phyloP scores from a whole-genome alignment of 495 filamentous ascomycete genomes.

The Trypethelium eluteriae region DNA sequence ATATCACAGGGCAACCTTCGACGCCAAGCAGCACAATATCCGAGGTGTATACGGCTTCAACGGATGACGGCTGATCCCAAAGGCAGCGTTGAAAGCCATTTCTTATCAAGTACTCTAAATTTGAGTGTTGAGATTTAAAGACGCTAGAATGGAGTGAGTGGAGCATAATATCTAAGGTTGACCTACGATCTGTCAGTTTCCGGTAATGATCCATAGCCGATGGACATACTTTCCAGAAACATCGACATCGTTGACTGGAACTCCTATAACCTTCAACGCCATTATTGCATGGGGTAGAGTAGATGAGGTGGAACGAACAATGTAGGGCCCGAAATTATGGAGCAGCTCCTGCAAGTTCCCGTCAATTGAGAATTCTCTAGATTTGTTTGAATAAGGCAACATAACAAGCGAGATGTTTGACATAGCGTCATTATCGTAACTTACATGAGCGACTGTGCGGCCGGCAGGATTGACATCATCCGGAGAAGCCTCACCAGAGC shows the following conservation, averaged over 20 bases:
- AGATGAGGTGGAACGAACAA: neutral
- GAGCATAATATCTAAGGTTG: neutral
- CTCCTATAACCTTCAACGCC: conserved; percentile 6
- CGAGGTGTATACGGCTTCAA: neutral
- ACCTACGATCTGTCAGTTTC: neutral
- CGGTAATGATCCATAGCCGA: neutral
- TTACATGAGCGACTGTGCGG: conserved; percentile 8
- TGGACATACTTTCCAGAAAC: neutral
- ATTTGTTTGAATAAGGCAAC: neutral
- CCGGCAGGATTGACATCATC: neutral
- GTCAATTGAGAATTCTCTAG: conserved; percentile 4
- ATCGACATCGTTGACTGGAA: conserved; percentile 2
- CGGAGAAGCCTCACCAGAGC: conserved; percentile 1
- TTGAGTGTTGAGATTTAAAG: neutral
- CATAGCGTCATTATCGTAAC: neutral
- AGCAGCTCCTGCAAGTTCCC: neutral
- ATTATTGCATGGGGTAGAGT: neutral
- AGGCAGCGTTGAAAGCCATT: neutral
- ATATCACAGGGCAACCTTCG: neutral
- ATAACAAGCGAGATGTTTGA: neutral
- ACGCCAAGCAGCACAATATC: neutral
- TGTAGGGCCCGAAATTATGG: neutral
- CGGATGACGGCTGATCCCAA: neutral
- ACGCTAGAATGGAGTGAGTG: neutral
- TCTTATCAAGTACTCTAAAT: neutral